Percentiles rank a stretch among this genome's conserved stretches.
Conservation (phyloP, 2,329 filamentous ascomycete genomes). For the Ampelomyces quisqualis region DNA sequence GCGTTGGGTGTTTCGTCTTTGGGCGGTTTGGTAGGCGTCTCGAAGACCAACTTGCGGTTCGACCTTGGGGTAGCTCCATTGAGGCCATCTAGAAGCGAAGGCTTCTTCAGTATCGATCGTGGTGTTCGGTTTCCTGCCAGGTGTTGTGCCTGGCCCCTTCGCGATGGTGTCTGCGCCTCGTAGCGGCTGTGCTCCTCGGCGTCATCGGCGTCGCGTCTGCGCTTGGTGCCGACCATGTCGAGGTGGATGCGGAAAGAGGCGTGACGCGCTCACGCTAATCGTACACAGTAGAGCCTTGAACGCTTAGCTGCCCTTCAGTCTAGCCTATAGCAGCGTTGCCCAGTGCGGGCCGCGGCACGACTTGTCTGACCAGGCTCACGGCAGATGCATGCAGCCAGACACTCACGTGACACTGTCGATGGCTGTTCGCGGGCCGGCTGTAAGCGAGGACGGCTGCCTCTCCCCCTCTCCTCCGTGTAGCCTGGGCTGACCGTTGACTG, state of each 20-base stretch:
- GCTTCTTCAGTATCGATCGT: conserved; percentile 39
- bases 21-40: conserved; percentile 45
- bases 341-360: too few species aligned
- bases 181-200: too few species aligned
- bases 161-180: conserved; percentile 36
- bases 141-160: conserved; percentile 23
- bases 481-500: conserved; percentile 13
- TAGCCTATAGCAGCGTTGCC: too few species aligned
- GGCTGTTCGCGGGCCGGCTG: conserved; percentile 22
- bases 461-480: too few species aligned
- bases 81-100: conserved; percentile 19
- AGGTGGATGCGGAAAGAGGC: conserved; percentile 7
- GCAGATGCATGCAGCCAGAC: conserved; percentile 2
- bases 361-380: not conserved
- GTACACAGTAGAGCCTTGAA: not conserved
- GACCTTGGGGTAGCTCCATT: conserved; percentile 46
- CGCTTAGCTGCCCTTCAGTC: too few species aligned
- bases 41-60: conserved; percentile 50
- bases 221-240: conserved; percentile 37
- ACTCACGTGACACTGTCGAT: not conserved
- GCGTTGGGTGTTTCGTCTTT: conserved; percentile 37
- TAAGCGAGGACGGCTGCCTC: conserved; percentile 21
- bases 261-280: conserved; percentile 15
- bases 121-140: conserved; percentile 33
- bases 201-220: conserved; percentile 31